phyloP scores from a whole-genome alignment of 257 asterid species.

The Paraleonurus japonicus region DNA sequence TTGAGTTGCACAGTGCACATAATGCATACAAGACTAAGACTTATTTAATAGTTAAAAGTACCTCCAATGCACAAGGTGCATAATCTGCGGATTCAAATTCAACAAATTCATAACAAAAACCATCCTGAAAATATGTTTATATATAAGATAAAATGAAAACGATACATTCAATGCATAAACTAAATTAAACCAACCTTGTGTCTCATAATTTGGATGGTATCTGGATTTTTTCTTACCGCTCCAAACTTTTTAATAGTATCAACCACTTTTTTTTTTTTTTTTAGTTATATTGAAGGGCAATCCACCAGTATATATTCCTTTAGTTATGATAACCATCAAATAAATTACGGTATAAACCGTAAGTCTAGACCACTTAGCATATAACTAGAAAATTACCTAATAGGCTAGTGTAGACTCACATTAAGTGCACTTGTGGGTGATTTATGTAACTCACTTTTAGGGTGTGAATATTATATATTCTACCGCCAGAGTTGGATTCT shows the following conservation, averaged over 20 bases:
- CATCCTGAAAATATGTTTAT: constrained; percentile 53
- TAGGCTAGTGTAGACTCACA: constrained; percentile 1
- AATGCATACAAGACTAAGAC: no score
- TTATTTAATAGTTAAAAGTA: not conserved
- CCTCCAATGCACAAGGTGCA: constrained; percentile 69
- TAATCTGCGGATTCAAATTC: constrained; percentile 57
- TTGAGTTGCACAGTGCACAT: no score
- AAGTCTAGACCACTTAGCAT: not conserved
- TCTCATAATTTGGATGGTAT: constrained; percentile 41
- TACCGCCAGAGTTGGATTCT: not conserved
- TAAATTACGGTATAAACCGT: not conserved
- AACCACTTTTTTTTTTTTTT: constrained; percentile 34
- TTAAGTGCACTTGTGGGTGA: constrained; percentile 15
- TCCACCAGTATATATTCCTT: constrained; percentile 48
- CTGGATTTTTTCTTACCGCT: constrained; percentile 30
- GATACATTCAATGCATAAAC: not conserved
- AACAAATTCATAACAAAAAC: constrained; percentile 68
- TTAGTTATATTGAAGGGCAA: constrained; percentile 45
- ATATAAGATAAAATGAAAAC: not conserved
- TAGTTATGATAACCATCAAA: constrained; percentile 26
- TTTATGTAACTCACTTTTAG: constrained; percentile 21
- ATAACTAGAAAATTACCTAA: constrained; percentile 23
- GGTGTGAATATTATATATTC: constrained; percentile 14
- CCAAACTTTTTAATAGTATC: constrained; percentile 66
- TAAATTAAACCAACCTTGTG: constrained; percentile 36